Evolutionary conservation across 371 early-diverging fungal species (phyloP), one percentile per base, ranked within the genome.

Genomic region (Mucor irregularis): DNA sequence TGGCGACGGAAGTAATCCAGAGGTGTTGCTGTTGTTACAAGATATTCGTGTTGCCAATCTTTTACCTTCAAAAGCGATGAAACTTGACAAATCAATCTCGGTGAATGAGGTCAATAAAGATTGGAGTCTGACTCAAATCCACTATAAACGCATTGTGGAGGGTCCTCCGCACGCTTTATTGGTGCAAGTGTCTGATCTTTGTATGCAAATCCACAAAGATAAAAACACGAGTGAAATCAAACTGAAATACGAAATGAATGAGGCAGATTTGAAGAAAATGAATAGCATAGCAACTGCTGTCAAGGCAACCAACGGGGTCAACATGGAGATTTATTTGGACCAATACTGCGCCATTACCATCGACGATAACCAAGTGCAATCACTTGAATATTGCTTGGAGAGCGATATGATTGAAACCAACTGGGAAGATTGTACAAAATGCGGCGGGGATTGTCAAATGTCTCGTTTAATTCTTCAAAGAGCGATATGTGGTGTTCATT

Each of bases 281-380:
- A 39, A 51, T 13, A 56, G 35, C 5, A 71, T 81, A 17, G 74
- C 68, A 17, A 51, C 76, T n/a, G 43, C 49, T 3, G 22, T 66
- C 14, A 67, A 65, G 44, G 56, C 57, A 30, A 51, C 59, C 0
- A 21, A 43, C 5, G 66, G 65, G 0, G 46, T 65, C 0, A 39
- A 56, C 21, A 55, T 58, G 24, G 34, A 61, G 14, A 53, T 71
- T 3, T 68, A 50, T 38, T 19, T 76, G 14, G 68, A 76, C 31
- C 45, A 49, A 11, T 49, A 62, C 22, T 78, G 81, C 58, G 81
- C 77, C 10, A 69, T 81, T 39, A 67, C 62, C 1, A 63, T 81
- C 21, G 81, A 81, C 43, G 75, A 71, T 42, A 51, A 43, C 13
- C 62, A 48, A 31, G 57, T 69, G 0, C 53, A 64, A 6, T 53